Evolutionary conservation across 1,284 basidiomycete genomes (phyloP).

Genomic region (Mycosarcoma mackinlayi): DNA sequence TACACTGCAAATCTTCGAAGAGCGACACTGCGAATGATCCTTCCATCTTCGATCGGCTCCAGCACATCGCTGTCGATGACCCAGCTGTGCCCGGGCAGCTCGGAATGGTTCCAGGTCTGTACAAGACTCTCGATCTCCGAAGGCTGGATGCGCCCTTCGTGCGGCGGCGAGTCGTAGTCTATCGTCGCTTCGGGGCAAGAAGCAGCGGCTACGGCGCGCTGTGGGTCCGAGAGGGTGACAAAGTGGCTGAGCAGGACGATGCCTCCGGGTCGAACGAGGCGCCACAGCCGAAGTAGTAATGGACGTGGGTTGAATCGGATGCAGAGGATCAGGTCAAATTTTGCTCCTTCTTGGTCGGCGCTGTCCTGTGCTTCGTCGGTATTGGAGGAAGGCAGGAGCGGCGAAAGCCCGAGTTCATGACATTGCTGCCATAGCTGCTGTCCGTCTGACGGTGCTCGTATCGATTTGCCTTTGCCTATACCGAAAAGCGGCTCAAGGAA

Average conservation of each 20-base stretch:
- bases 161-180: slow-evolving; percentile 39
- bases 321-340: slow-evolving; percentile 34
- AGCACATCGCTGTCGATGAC: slow-evolving; percentile 13
- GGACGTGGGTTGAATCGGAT: slow-evolving; percentile 42
- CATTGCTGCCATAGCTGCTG: slow-evolving; percentile 4
- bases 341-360: background rate
- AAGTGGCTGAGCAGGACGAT: slow-evolving; percentile 45
- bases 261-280: slow-evolving; percentile 20
- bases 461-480: slow-evolving; percentile 33
- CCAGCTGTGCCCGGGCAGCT: slow-evolving; percentile 11
- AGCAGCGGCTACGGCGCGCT: slow-evolving; percentile 1
- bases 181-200: slow-evolving; percentile 9
- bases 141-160: slow-evolving; percentile 34
- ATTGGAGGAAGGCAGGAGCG: slow-evolving; percentile 2
- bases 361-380: background rate
- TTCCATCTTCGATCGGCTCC: slow-evolving; percentile 42
- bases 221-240: slow-evolving; percentile 17
- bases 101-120: slow-evolving; percentile 11
- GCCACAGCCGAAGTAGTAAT: slow-evolving; percentile 16
- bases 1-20: slow-evolving; percentile 12
- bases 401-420: slow-evolving; percentile 8
- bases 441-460: background rate
- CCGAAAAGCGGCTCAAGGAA: slow-evolving; percentile 29
- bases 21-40: slow-evolving; percentile 33
- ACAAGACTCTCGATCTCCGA: slow-evolving; percentile 28